Base-by-base conservation (phyloP, 345 rosid species). In the Sapria himalayana region DNA sequence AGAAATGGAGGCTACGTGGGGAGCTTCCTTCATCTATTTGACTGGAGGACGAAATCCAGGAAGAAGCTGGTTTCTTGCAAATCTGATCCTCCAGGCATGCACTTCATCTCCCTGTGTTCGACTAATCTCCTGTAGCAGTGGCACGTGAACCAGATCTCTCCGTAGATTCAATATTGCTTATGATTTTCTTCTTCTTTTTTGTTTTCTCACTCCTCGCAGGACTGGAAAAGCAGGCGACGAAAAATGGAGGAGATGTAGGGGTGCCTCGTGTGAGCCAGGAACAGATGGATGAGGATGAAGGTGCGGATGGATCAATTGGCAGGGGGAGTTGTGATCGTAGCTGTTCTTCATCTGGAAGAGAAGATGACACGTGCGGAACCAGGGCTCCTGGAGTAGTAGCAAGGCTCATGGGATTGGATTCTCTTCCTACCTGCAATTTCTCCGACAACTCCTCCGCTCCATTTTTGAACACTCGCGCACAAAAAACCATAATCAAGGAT, bases 351-450 rank as follows among this genome's bases (percentile, higher is more conserved):
- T 89, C 98, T 15, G 78, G 82, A 27, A 74, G 79, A 16, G 92
- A 79, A 55, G 99, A 89, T 41, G 99, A 84, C 34, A 77, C 78
- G 15, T 71, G 57, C 45, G 98, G 77, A 35, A 66, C 68, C 55
- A 79, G 47, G 67, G 74, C 77, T 19, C 93, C 98, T 4, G 74
- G 75, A 29, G 95, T 82, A 24, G 95, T 89, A 29, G 95, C 93
- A 8, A 71, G 95, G 72, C 95, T 89, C 39, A 89, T 89, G 98
- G 99, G 98, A 50, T 62, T 89, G 54, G 73, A 84, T 45, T 63
- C 93, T 33, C 48, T 89, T 61, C 98, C 98, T 3, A 62, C 71
- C 29, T 68, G 66, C 27, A 60, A 57, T 43, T 53, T 25, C 31
- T 52, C 58, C 1, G 93, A 82, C 42, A 67, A 72, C 15, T 68